phyloP scores from a whole-genome alignment of 1,284 basidiomycete species.

The Quambalaria eucalypti region DNA sequence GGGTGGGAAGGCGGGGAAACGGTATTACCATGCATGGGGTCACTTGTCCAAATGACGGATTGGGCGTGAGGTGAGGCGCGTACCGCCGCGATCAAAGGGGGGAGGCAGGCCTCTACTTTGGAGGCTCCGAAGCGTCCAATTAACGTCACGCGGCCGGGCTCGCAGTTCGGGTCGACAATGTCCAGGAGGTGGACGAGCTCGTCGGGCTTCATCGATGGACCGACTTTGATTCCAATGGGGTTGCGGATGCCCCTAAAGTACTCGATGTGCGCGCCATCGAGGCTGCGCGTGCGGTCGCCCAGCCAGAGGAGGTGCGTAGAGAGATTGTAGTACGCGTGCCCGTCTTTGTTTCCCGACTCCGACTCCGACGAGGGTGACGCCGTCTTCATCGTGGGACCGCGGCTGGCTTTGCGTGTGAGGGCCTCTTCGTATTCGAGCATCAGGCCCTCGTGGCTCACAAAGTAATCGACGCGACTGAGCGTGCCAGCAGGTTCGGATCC shows the following conservation, averaged over 20 bases:
- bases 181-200: constrained; percentile 75
- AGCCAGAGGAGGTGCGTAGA: constrained; percentile 95
- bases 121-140: constrained; percentile 86
- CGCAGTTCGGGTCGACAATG: constrained; percentile 74
- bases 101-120: constrained; percentile 62
- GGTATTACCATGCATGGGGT: constrained; percentile 88
- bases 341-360: background rate
- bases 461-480: constrained; percentile 73
- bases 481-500: constrained; percentile 26
- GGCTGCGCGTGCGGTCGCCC: constrained; percentile 87
- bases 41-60: constrained; percentile 84
- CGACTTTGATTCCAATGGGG: constrained; percentile 93
- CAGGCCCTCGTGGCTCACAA: constrained; percentile 88
- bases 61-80: constrained; percentile 61
- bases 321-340: constrained; percentile 64
- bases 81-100: constrained; percentile 75
- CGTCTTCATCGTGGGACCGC: background rate
- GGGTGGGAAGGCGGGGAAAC: constrained; percentile 35
- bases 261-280: constrained; percentile 87
- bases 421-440: constrained; percentile 89
- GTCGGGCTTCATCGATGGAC: constrained; percentile 69
- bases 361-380: too few species aligned
- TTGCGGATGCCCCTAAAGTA: constrained; percentile 71
- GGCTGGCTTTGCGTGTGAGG: constrained; percentile 58
- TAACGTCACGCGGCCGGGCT: constrained; percentile 73